Evolutionary conservation across 2,329 filamentous ascomycete species (phyloP).

Genomic region (Aspergillus pseudoterreus): DNA sequence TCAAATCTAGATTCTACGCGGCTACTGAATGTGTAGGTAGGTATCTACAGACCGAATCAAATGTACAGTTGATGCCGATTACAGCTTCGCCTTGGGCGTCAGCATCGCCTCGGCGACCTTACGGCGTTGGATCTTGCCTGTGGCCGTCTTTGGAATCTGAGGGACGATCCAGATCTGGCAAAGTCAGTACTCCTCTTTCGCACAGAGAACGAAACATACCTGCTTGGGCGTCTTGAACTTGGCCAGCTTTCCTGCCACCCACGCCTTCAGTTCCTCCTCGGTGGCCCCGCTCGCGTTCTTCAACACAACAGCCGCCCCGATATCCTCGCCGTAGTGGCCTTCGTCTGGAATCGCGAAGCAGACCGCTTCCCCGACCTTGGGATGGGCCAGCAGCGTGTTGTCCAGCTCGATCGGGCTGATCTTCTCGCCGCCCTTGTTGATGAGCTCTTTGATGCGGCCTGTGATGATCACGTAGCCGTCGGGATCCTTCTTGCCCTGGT

Average conservation of each 20-base stretch:
- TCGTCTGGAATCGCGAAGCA: conserved; percentile 81
- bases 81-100: conserved; percentile 51
- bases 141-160: conserved; percentile 87
- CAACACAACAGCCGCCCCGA: conserved; percentile 71
- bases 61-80: conserved; percentile 10
- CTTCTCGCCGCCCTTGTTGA: conserved; percentile 86
- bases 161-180: conserved; percentile 72
- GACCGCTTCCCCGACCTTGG: conserved; percentile 71
- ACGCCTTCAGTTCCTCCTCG: conserved; percentile 62
- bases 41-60: too few relatives aligned
- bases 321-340: conserved; percentile 72
- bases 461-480: conserved; percentile 84
- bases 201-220: conserved; percentile 40
- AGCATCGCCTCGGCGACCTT: conserved; percentile 84
- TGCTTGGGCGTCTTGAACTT: conserved; percentile 86
- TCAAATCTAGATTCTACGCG: too few relatives aligned
- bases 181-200: neutral
- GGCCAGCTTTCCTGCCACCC: conserved; percentile 66
- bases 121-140: conserved; percentile 79
- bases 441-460: conserved; percentile 88
- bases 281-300: conserved; percentile 59
- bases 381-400: conserved; percentile 72
- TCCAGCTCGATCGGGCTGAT: conserved; percentile 85
- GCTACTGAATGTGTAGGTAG: too few relatives aligned
- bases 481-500: conserved; percentile 75